Percentiles rank a stretch among this genome's conserved stretches.
phyloP scores from a whole-genome alignment of 2,329 filamentous ascomycete genomes.

The Neopestalotiopsis clavispora region DNA sequence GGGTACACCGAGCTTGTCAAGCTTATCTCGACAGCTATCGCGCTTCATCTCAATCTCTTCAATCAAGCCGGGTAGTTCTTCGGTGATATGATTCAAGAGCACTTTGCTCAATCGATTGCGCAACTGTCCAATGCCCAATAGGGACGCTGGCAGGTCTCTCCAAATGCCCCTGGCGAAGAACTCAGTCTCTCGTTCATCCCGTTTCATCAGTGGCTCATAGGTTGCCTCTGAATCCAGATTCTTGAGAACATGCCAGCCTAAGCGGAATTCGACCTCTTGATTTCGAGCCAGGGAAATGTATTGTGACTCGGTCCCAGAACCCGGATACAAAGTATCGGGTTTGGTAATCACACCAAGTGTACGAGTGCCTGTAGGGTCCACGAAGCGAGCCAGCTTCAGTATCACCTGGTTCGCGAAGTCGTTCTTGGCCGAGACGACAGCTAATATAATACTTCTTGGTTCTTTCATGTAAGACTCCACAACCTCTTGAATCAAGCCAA shows the following conservation, averaged over 20 bases:
- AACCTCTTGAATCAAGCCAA: conserved; percentile 49
- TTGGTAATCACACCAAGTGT: conserved; percentile 59
- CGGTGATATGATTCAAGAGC: conserved; percentile 50
- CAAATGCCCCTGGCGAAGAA: conserved; percentile 52
- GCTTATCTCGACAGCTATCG: conserved; percentile 35
- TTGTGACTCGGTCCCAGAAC: conserved; percentile 44
- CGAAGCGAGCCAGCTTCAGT: conserved; percentile 49
- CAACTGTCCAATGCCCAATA: conserved; percentile 54
- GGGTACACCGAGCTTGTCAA: conserved; percentile 54
- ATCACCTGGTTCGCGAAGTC: conserved; percentile 66
- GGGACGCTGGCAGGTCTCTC: conserved; percentile 36
- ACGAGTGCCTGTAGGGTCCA: conserved; percentile 39
- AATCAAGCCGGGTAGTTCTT: conserved; percentile 50
- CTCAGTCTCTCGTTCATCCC: conserved; percentile 43
- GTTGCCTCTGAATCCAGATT: conserved; percentile 48
- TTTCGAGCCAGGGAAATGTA: conserved; percentile 51
- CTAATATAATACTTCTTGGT: conserved; percentile 62
- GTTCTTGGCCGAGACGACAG: conserved; percentile 60
- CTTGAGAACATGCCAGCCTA: conserved; percentile 59
- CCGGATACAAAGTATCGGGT: conserved; percentile 42
- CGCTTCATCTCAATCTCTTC: conserved; percentile 45
- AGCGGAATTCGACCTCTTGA: conserved; percentile 48
- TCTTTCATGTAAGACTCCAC: conserved; percentile 61
- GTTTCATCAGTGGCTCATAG: conserved; percentile 33
- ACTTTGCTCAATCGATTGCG: conserved; percentile 55